These are phyloP conservation scores for Kwoniella mangroviensis DNA, from an alignment of 768 basidiomycete species.

Conservation along the genomic window DNA sequence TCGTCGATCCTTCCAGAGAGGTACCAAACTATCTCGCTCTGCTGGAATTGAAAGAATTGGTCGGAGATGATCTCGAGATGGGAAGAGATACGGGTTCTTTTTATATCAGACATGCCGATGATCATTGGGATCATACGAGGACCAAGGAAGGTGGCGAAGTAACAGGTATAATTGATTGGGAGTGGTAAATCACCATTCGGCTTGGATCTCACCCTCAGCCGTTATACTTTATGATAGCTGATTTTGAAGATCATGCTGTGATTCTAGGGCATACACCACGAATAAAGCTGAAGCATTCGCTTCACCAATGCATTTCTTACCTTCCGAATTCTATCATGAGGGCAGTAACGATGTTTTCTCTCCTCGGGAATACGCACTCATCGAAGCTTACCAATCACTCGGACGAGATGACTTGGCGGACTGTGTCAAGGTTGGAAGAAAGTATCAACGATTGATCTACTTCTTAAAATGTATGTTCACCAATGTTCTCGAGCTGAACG, in stretches of 20 bases:
- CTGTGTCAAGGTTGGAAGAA: slow-evolving; percentile 18
- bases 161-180: slow-evolving; percentile 26
- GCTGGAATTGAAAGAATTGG: slow-evolving; percentile 1
- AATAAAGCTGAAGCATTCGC: slow-evolving; percentile 27
- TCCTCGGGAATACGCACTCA: background rate
- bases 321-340: background rate
- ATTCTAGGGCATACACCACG: slow-evolving; percentile 20
- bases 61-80: background rate
- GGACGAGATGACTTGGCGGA: slow-evolving; percentile 17
- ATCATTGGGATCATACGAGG: slow-evolving; percentile 22
- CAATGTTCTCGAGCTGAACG: background rate
- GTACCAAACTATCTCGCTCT: background rate
- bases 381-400: slow-evolving; percentile 1
- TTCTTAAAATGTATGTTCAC: background rate
- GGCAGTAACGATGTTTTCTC: background rate
- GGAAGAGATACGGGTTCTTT: slow-evolving; percentile 7
- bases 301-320: background rate
- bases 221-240: too few species aligned
- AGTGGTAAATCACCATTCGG: slow-evolving; percentile 6
- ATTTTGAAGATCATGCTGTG: too few species aligned
- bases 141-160: background rate
- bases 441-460: slow-evolving; percentile 8
- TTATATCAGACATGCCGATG: slow-evolving; percentile 29
- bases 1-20: background rate
- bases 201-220: too few species aligned